Conservation (phyloP, 805 yeast species). For the Wickerhamomyces chambardii region DNA sequence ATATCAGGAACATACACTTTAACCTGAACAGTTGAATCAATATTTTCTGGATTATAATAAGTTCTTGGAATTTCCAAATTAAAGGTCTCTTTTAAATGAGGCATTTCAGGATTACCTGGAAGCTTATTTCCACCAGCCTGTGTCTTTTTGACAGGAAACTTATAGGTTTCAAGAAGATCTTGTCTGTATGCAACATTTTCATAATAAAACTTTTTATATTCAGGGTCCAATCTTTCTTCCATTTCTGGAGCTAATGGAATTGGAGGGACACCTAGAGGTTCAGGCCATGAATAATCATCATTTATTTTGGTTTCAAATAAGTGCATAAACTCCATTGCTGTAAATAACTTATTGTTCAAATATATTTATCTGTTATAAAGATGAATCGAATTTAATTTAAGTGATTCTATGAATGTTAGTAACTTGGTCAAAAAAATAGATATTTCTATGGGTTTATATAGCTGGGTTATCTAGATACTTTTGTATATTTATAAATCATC, state of each 20-base stretch:
- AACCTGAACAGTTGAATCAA: slow-evolving; percentile 5
- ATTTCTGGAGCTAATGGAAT: slow-evolving; percentile 21
- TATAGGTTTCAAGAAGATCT: slow-evolving; percentile 24
- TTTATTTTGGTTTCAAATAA: slow-evolving; percentile 9
- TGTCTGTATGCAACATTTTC: slow-evolving; percentile 9
- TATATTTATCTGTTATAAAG: too few species aligned
- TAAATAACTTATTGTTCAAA: too few species aligned
- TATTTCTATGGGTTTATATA: too few species aligned
- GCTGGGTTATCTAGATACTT: too few species aligned
- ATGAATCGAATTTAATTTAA: too few species aligned
- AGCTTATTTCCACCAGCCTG: slow-evolving; percentile 28
- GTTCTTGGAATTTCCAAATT: slow-evolving; percentile 26
- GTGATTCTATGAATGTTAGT: too few species aligned
- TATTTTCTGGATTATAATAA: slow-evolving; percentile 4
- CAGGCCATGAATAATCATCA: slow-evolving; percentile 21
- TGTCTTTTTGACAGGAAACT: slow-evolving; percentile 21
- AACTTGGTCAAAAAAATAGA: too few species aligned
- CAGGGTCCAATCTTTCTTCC: slow-evolving; percentile 24
- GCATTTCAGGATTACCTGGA: slow-evolving; percentile 28
- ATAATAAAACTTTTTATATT: slow-evolving; percentile 27
- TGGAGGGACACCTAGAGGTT: slow-evolving; percentile 19
- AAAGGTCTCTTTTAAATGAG: slow-evolving; percentile 17
- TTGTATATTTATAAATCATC: too few species aligned
- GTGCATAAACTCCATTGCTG: too few species aligned
- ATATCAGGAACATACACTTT: slow-evolving; percentile 30